Percentiles rank a stretch among this genome's conserved stretches.
Evolutionary conservation across 805 yeast genomes (phyloP).

Genomic region (Cyberlindnera subsufficiens): DNA sequence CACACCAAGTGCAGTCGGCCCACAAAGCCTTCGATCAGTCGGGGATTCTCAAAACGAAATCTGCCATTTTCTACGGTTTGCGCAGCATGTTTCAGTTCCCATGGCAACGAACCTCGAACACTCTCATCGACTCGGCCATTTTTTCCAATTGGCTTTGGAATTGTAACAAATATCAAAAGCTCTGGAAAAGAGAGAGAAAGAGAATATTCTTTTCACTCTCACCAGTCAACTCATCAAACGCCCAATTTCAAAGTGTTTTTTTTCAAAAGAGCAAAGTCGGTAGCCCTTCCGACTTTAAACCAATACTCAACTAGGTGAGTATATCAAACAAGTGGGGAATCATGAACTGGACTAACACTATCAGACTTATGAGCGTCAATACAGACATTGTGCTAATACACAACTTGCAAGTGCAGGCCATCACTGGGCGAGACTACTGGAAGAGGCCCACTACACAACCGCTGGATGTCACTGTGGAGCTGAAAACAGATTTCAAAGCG

Average conservation of each 20-base stretch:
- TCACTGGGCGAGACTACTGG: conserved; percentile 76
- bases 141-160: too few relatives aligned
- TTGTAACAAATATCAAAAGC: too few relatives aligned
- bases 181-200: too few relatives aligned
- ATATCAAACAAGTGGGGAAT: not conserved
- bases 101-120: too few relatives aligned
- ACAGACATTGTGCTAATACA: conserved; percentile 20
- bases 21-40: too few relatives aligned
- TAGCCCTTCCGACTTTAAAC: not conserved
- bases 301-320: not conserved
- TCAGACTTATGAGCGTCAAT: not conserved
- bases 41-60: too few relatives aligned
- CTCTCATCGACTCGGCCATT: too few relatives aligned
- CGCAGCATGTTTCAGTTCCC: too few relatives aligned
- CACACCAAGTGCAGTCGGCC: too few relatives aligned
- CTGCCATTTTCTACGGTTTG: too few relatives aligned
- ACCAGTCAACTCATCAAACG: too few relatives aligned
- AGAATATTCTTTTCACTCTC: too few relatives aligned
- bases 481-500: conserved; percentile 59
- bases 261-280: not conserved
- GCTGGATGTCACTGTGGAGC: conserved; percentile 48
- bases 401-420: conserved; percentile 54
- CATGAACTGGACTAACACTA: not conserved
- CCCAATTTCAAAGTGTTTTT: not conserved
- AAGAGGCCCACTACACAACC: conserved; percentile 62